Conservation (phyloP, 805 yeast species). For the Deakozyma indianensis region DNA sequence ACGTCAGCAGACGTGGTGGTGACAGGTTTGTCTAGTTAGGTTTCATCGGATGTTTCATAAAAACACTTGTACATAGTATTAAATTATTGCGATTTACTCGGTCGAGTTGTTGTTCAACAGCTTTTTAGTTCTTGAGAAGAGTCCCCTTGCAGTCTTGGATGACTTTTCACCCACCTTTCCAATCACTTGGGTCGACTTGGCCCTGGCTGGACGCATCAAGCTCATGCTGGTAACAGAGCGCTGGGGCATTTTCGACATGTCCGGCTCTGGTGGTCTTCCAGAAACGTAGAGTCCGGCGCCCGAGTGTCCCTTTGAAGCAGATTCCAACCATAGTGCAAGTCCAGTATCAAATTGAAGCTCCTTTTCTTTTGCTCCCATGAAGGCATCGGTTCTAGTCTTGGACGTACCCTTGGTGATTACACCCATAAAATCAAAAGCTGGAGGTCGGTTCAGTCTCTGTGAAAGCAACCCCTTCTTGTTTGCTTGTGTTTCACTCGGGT, state of each 20-base stretch:
- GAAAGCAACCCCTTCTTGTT: not conserved
- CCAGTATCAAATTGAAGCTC: conserved; percentile 12
- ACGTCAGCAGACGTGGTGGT: conserved; percentile 16
- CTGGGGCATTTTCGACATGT: conserved; percentile 2
- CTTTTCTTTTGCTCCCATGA: conserved; percentile 3
- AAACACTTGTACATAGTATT: too few relatives aligned
- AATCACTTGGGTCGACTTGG: conserved; percentile 7
- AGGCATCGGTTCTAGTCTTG: conserved; percentile 10
- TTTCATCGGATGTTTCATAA: too few relatives aligned
- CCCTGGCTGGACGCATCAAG: not conserved
- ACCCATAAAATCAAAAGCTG: conserved; percentile 14
- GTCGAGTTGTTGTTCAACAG: conserved; percentile 7
- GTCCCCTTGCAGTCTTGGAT: conserved; percentile 10
- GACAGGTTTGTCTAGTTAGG: conserved; percentile 23
- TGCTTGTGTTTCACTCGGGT: too few relatives aligned
- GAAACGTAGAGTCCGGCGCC: conserved; percentile 5
- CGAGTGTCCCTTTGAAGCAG: not conserved
- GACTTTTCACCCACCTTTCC: conserved; percentile 17
- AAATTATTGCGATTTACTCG: conserved; percentile 13
- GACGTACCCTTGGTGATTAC: conserved; percentile 6
- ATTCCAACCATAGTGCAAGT: conserved; percentile 10
- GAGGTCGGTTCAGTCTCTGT: conserved; percentile 9
- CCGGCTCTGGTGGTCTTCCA: conserved; percentile 9
- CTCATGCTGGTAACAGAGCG: not conserved
- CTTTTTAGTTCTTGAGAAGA: conserved; percentile 16